Percentiles rank a stretch among this genome's conserved stretches.
These are phyloP conservation scores for Recurvomyces mirabilis DNA, from an alignment of 495 filamentous ascomycete species.

Conservation along the genomic window DNA sequence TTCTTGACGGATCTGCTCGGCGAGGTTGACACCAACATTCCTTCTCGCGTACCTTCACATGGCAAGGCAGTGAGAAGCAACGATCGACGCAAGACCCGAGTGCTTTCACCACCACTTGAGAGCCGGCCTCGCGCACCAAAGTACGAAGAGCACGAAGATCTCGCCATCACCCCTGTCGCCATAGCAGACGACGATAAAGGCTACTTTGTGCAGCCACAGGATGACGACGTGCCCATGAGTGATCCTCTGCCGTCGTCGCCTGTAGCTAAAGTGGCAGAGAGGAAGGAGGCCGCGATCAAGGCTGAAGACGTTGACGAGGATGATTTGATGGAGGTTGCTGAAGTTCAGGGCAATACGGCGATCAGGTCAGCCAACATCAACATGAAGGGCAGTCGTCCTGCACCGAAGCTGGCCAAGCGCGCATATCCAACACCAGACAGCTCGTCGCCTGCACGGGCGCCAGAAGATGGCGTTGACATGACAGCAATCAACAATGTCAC, in stretches of 20 bases:
- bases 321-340: constrained; percentile 75
- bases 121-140: constrained; percentile 27
- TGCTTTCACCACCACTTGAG: constrained; percentile 61
- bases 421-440: constrained; percentile 55
- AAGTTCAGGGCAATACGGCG: constrained; percentile 54
- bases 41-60: constrained; percentile 14
- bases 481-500: constrained; percentile 83
- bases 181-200: constrained; percentile 46
- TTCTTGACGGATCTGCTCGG: constrained; percentile 77
- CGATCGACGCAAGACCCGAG: constrained; percentile 63
- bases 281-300: constrained; percentile 41
- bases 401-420: constrained; percentile 58
- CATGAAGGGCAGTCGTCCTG: constrained; percentile 69
- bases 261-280: constrained; percentile 62
- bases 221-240: constrained; percentile 68
- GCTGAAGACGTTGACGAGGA: constrained; percentile 54
- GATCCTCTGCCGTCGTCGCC: constrained; percentile 76
- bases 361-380: constrained; percentile 63
- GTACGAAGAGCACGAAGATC: constrained; percentile 13
- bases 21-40: constrained; percentile 75
- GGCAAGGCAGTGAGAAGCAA: constrained; percentile 56
- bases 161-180: constrained; percentile 32
- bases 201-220: constrained; percentile 39
- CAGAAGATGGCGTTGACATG: constrained; percentile 55
- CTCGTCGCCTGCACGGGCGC: constrained; percentile 62